Base-by-base conservation (phyloP, 169 alveolate species). In the Babesia ovis region DNA sequence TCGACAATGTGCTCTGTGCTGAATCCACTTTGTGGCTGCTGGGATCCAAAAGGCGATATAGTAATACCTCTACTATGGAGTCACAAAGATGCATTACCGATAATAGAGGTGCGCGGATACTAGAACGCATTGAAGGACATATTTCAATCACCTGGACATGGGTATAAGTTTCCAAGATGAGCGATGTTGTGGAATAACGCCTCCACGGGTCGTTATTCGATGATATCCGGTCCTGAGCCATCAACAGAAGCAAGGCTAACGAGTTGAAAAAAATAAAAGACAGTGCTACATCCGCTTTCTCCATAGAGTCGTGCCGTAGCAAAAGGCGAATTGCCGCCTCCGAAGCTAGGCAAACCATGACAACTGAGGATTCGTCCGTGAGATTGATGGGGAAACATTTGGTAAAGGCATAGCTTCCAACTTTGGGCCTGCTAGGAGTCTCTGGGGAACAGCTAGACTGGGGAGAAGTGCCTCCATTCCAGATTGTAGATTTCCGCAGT, bases 61-160 rank as follows among this genome's bases (percentile, higher is more conserved):
- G 37, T 32, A 64, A 29, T 4, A 64, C 50, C 50, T 64, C 74
- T 50, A 64, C 74, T 1, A 64, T 48, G 8, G 74, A 50, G n/a
- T 45, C 62, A 0, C 62, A 9, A 16, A 64, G 62, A 20, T 54
- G 29, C 45, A 64, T 5, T 31, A 22, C 35, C 34, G 74, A 46
- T 25, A 37, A n/a, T 23, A 64, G 48, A n/a, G 61, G 55, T 3
- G 46, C 60, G 1, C 74, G 0, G 34, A 64, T 22, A 1, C 45
- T 0, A 27, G 61, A 4, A 1, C 50, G 18, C 61, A 64, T 45
- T 1, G 23, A 9, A 37, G 48, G 25, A 12, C 25, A 35, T 25
- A 45, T 64, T 20, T 37, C 61, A 8, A 46, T 41, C 1, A 34
- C 4, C 29, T 64, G 74, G 29, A 64, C 4, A 8, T 50, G 43